Percentiles rank a stretch among this genome's conserved stretches.
phyloP scores from a whole-genome alignment of 768 basidiomycete species.

The Agrocybe pediades region DNA sequence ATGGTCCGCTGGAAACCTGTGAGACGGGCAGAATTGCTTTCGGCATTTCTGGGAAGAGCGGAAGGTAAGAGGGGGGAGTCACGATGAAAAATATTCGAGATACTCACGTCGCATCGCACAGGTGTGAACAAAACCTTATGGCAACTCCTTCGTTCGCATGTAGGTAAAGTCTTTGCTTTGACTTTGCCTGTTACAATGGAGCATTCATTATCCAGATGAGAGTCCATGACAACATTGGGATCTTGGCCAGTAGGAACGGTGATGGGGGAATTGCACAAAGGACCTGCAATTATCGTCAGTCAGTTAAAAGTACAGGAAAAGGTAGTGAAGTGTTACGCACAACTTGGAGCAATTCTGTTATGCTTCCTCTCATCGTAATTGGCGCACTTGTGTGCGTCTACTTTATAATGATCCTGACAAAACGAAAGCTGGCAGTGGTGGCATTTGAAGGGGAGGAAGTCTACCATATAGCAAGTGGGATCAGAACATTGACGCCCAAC shows the following conservation, averaged over 20 bases:
- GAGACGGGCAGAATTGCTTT: slow-evolving; percentile 72
- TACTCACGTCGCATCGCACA: slow-evolving; percentile 72
- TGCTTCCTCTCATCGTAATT: slow-evolving; percentile 72
- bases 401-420: slow-evolving; percentile 81
- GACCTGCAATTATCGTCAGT: slow-evolving; percentile 44
- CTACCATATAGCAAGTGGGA: slow-evolving; percentile 66
- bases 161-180: slow-evolving; percentile 53
- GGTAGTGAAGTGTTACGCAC: slow-evolving; percentile 41
- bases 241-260: slow-evolving; percentile 78
- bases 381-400: slow-evolving; percentile 63
- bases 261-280: slow-evolving; percentile 75
- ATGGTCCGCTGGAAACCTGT: slow-evolving; percentile 81
- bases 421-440: slow-evolving; percentile 72
- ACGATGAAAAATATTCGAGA: background rate
- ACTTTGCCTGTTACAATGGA: slow-evolving; percentile 67
- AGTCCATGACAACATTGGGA: slow-evolving; percentile 81
- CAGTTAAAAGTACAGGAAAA: background rate
- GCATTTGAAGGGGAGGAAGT: slow-evolving; percentile 88
- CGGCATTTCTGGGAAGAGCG: slow-evolving; percentile 56
- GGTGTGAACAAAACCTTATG: slow-evolving; percentile 75
- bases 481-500: slow-evolving; percentile 76
- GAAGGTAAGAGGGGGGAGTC: background rate
- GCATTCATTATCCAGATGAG: slow-evolving; percentile 68
- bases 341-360: slow-evolving; percentile 77
- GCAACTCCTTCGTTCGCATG: slow-evolving; percentile 64